These are phyloP conservation scores for Podospora sp. DNA, from an alignment of 495 filamentous ascomycete genomes.

Conservation along the genomic window DNA sequence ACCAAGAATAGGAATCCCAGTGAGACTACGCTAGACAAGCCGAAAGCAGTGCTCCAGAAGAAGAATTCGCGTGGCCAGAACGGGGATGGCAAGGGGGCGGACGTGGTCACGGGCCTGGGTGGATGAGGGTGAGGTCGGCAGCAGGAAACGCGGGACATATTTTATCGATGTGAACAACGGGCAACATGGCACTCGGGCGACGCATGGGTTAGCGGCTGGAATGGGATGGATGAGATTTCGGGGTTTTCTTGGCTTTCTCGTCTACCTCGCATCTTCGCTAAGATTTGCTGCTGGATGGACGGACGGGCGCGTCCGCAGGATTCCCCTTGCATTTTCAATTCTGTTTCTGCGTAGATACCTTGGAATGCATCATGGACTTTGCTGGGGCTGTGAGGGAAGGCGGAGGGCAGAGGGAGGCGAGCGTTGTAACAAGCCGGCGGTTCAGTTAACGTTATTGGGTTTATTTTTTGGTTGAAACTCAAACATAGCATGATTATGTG, in stretches of 20 bases:
- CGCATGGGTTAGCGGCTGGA: not conserved
- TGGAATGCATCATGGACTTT: constrained; percentile 1
- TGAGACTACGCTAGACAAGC: constrained; percentile 5
- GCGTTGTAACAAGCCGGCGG: not conserved
- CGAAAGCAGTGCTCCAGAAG: constrained; percentile 19
- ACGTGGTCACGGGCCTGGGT: not conserved
- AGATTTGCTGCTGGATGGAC: not conserved
- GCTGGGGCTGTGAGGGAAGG: not conserved
- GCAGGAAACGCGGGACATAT: not conserved
- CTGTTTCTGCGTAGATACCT: constrained; percentile 18
- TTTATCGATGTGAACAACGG: not conserved
- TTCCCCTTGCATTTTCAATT: constrained; percentile 1
- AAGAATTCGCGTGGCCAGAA: constrained; percentile 3
- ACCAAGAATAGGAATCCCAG: constrained; percentile 6
- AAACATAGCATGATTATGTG: constrained; percentile 13
- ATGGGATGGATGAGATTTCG: not conserved
- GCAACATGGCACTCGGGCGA: not conserved
- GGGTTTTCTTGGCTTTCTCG: not conserved
- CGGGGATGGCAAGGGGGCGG: not conserved
- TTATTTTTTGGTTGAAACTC: not conserved
- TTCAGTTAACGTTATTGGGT: not conserved
- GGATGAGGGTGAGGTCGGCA: not conserved
- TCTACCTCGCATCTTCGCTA: not conserved
- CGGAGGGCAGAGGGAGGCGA: not conserved
- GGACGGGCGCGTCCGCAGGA: not conserved